Base-by-base conservation (phyloP, 108 stramenopile genomes). In the Schizochytrium sp. region DNA sequence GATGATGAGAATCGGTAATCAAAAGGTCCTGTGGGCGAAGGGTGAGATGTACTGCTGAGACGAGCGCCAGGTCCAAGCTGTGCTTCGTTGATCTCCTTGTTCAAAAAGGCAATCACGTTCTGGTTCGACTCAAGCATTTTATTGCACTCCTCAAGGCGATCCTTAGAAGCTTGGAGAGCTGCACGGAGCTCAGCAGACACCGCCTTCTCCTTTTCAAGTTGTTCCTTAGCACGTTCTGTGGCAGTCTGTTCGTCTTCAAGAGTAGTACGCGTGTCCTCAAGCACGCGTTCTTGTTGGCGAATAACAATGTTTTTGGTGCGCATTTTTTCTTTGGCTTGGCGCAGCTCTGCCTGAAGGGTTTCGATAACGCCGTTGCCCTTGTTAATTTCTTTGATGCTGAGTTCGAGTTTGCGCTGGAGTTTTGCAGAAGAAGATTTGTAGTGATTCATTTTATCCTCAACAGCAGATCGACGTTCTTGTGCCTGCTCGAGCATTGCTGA, bases 41-140 rank as follows among this genome's bases (percentile, higher is more conserved):
- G 42, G 64, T 69, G 64, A 38, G 64, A 38, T 8, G 64, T 44
- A 7, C 42, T 44, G 5, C 42, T 38, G 28, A 69, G 12, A 44
- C 64, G 64, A 15, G 42, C 64, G 12, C 8, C 64, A 15, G 64
- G 64, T 1, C 64, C 64, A 44, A 69, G 64, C 28, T 83, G 76
- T 2, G 76, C 47, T 40, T 92, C 92, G 47, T 92, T 91, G 57
- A 93, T 91, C 76, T 93, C 92, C 72, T 90, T 90, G 92, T 93
- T 93, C 88, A 93, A 59, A 89, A 91, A 93, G n/a, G 89, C 89
- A 90, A 93, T 93, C 5, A 93, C 93, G 42, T 92, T 88, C 88
- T 93, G 93, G 91, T 93, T 93, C n/a, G 90, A 89, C 47, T 92
- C 92, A 45, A 92, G 88, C 28, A 92, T 61, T 8, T 92, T 87